phyloP scores from a whole-genome alignment of 202 grass and related monocot genomes.

The Hordeum pubiflorum region DNA sequence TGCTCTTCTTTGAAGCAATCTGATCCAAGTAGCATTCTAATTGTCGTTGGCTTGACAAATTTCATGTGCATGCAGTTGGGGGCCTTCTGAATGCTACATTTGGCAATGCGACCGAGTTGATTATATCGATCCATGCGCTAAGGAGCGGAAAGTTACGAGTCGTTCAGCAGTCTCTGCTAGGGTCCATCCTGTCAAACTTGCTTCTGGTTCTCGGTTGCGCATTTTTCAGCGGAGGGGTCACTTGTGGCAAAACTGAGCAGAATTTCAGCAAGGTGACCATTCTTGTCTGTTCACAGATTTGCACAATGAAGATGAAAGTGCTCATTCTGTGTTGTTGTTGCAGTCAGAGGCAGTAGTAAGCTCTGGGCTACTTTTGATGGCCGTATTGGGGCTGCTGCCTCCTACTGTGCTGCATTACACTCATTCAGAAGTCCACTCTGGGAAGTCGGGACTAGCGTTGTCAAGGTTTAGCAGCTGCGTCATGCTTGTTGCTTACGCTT shows the following conservation, averaged over 20 bases:
- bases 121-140: constrained; percentile 70
- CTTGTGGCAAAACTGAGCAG: constrained; percentile 45
- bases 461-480: constrained; percentile 77
- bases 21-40: constrained; percentile 9
- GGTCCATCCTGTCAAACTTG: constrained; percentile 73
- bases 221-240: constrained; percentile 59
- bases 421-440: constrained; percentile 51
- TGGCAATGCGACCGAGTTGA: constrained; percentile 67
- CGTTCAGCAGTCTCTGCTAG: constrained; percentile 66
- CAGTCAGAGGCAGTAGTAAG: constrained; percentile 62
- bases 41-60: background rate
- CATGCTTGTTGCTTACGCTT: constrained; percentile 72
- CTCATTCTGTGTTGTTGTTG: constrained; percentile 12
- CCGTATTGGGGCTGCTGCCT: constrained; percentile 52
- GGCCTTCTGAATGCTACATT: constrained; percentile 63
- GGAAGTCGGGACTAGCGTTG: constrained; percentile 54
- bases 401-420: constrained; percentile 69
- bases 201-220: constrained; percentile 65
- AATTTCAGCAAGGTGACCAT: constrained; percentile 56
- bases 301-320: background rate
- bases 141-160: constrained; percentile 48
- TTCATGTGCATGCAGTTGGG: constrained; percentile 41
- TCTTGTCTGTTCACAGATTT: background rate
- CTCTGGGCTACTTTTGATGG: constrained; percentile 73
- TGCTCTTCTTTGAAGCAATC: constrained; percentile 11